A percentile compares a stretch with the other conserved stretches of the same genome.
Evolutionary conservation across 306 rosid genomes (phyloP).

Genomic region (Astragalus glycyphyllos): DNA sequence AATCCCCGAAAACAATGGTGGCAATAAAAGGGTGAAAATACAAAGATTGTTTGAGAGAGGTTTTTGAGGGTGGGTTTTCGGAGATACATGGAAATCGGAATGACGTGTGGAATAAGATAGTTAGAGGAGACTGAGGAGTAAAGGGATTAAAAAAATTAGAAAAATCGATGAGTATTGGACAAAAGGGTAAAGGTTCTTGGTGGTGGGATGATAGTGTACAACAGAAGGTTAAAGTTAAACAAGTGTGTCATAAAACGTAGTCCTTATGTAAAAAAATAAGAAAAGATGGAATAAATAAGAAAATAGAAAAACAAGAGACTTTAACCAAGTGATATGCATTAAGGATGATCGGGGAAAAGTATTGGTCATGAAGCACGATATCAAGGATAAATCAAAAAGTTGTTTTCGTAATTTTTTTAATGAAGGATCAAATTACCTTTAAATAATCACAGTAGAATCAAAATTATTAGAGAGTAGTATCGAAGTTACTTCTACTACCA

Average conservation of each 20-base stretch:
- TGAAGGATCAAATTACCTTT: background rate
- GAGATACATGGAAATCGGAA: background rate
- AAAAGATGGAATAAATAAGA: background rate
- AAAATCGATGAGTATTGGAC: background rate
- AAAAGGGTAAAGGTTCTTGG: background rate
- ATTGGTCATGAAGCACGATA: background rate
- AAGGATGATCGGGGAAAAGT: slow-evolving; percentile 14
- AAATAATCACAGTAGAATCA: background rate
- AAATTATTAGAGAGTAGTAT: no score
- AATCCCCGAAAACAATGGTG: background rate
- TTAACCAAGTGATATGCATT: slow-evolving; percentile 13
- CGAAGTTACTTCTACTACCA: no score
- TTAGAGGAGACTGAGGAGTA: background rate
- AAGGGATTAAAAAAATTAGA: background rate
- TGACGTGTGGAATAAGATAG: background rate
- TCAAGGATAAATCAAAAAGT: background rate
- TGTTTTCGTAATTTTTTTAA: no score
- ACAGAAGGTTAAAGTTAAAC: background rate
- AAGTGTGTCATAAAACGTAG: background rate
- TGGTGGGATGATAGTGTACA: background rate
- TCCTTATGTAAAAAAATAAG: background rate
- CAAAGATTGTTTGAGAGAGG: slow-evolving; percentile 2
- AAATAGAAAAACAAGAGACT: background rate
- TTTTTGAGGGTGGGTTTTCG: background rate
- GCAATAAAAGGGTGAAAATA: background rate